Evolutionary conservation across 2,329 filamentous ascomycete species (phyloP), one percentile per base, ranked within the genome.

Genomic region (Colletotrichum neosansevieriae): DNA sequence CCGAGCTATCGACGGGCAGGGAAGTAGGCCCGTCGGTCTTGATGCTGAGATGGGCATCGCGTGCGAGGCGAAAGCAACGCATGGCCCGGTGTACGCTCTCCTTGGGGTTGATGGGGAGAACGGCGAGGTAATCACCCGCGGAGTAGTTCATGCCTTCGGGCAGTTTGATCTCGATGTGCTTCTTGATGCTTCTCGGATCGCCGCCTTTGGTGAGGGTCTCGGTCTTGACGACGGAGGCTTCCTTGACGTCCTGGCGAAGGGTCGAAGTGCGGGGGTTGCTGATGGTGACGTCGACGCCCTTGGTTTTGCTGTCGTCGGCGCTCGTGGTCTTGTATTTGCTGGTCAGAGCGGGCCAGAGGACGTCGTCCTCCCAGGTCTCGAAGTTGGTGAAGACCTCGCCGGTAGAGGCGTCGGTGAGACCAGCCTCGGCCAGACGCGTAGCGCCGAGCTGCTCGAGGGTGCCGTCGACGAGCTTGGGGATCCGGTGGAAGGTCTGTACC

Each of bases 41-140:
- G 58, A 93, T 89, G 9, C 85, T 89, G 40, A 93, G 79, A 68
- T 87, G 84, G 1, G 89, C 86, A 75, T 94, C 92, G 87, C 89
- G 91, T 0, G 90, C 85, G 0, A 95, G 79, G 1, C 85, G 81
- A 75, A 94, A 94, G n/a, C 85, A 83, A 12, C 85, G 82, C 79
- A 94, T 88, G 0, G 88, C 91, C 9, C 91, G 85, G 9, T 84
- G 82, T 2, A 94, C 86, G 7, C 83, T 88, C 42, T 85, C 79
- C 60, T 84, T 83, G 1, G 89, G 88, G 75, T 95, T 95, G 40
- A 92, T 79, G 0, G 92, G 92, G 1, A 94, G 81, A 2, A 94
- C 83, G 0, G 91, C 90, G 0, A 95, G 84, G 75, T 96, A 95
- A 75, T 95, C 92, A 12, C 92, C 93, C 2, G 90, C 86, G 36